Conservation (phyloP, 148 eudicot genomes). For the Spergularia marina region DNA sequence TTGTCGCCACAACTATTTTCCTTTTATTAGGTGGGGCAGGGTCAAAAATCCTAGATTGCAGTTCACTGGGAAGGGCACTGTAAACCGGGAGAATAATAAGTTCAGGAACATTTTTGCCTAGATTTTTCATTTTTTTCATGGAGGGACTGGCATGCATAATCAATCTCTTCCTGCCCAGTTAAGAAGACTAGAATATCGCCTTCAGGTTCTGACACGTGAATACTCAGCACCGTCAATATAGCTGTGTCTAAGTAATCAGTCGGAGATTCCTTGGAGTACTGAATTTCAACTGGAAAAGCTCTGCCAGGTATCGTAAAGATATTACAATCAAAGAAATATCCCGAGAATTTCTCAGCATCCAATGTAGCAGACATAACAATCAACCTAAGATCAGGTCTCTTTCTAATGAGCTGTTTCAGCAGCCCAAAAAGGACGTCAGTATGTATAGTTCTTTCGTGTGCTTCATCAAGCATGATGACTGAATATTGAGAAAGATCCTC, state of each 20-base stretch:
- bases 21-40: slow-evolving; percentile 93
- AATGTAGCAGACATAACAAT: slow-evolving; percentile 94
- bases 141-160: slow-evolving; percentile 84
- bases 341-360: slow-evolving; percentile 90
- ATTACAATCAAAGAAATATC: slow-evolving; percentile 76
- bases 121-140: slow-evolving; percentile 84
- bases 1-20: slow-evolving; percentile 93
- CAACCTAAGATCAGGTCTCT: slow-evolving; percentile 80
- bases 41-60: slow-evolving; percentile 92
- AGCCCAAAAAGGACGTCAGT: slow-evolving; percentile 93
- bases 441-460: slow-evolving; percentile 90
- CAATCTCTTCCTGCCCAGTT: slow-evolving; percentile 97
- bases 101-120: slow-evolving; percentile 84
- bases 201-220: slow-evolving; percentile 88
- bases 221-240: slow-evolving; percentile 74
- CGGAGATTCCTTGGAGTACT: slow-evolving; percentile 78
- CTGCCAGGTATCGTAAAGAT: slow-evolving; percentile 92
- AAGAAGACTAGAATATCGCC: slow-evolving; percentile 86
- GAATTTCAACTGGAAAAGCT: slow-evolving; percentile 74
- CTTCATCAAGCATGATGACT: slow-evolving; percentile 96
- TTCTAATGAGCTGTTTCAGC: slow-evolving; percentile 56
- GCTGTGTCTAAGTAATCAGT: slow-evolving; percentile 83
- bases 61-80: slow-evolving; percentile 94
- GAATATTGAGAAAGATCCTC: slow-evolving; percentile 78
- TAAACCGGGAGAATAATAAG: slow-evolving; percentile 86